Evolutionary conservation across 2,329 filamentous ascomycete genomes (phyloP).

Genomic region (Trichoderma atrobrunneum): DNA sequence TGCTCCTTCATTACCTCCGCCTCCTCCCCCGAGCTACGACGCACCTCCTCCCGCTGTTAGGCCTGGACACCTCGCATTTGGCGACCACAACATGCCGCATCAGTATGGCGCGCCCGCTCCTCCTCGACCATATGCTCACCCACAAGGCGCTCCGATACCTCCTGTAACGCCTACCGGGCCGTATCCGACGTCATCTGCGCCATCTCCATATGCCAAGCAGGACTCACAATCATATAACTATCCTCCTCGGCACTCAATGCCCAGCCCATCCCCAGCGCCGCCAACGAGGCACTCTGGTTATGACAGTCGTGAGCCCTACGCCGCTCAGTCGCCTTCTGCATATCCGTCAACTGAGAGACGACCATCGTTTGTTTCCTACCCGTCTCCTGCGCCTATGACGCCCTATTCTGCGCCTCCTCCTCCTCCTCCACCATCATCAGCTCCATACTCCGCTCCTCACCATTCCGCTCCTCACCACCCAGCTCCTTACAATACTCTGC

Average conservation of each 20-base stretch:
- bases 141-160: slow-evolving; percentile 32
- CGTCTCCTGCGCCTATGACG: slow-evolving; percentile 24
- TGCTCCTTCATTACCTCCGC: slow-evolving; percentile 34
- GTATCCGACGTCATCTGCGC: slow-evolving; percentile 36
- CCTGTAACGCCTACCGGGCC: slow-evolving; percentile 35
- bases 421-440: slow-evolving; percentile 14
- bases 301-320: slow-evolving; percentile 38
- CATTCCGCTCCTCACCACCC: slow-evolving; percentile 24
- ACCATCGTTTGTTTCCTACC: slow-evolving; percentile 32
- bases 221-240: slow-evolving; percentile 42
- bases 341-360: slow-evolving; percentile 32
- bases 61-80: slow-evolving; percentile 36
- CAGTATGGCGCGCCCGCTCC: slow-evolving; percentile 29
- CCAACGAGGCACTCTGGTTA: slow-evolving; percentile 36
- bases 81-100: slow-evolving; percentile 32
- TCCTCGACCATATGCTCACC: slow-evolving; percentile 36
- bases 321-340: slow-evolving; percentile 39
- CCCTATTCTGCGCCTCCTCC: slow-evolving; percentile 30
- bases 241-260: slow-evolving; percentile 29
- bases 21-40: slow-evolving; percentile 33
- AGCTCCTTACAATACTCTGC: slow-evolving; percentile 16
- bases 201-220: slow-evolving; percentile 38
- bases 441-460: slow-evolving; percentile 14
- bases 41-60: slow-evolving; percentile 25
- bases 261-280: slow-evolving; percentile 32